Evolutionary conservation across 2,329 filamentous ascomycete species (phyloP).

Genomic region (Neofusicoccum sp.): DNA sequence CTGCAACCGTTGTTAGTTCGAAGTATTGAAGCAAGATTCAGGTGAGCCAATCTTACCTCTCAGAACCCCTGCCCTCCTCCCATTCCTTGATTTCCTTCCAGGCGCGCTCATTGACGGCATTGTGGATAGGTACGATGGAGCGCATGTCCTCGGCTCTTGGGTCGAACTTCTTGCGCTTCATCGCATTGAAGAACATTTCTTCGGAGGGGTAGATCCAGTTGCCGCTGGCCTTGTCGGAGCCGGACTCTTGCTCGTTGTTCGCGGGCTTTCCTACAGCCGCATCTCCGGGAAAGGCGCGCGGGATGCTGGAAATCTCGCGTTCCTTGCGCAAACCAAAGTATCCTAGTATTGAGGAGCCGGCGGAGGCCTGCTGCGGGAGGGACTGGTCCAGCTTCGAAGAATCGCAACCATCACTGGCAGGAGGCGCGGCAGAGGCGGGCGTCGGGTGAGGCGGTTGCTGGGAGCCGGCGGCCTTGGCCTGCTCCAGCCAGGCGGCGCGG

Average conservation of each 20-base stretch:
- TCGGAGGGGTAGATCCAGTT: conserved; percentile 99
- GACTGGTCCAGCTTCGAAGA: conserved; percentile 34
- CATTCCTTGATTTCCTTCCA: conserved; percentile 91
- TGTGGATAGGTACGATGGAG: conserved; percentile 94
- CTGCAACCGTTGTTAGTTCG: conserved; percentile 34
- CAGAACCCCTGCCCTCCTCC: conserved; percentile 68
- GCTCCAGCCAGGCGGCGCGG: conserved; percentile 81
- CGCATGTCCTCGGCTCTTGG: conserved; percentile 76
- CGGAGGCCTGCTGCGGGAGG: conserved; percentile 23
- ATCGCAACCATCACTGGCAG: conserved; percentile 37
- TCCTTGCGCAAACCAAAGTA: conserved; percentile 51
- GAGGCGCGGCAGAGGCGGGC: conserved; percentile 23
- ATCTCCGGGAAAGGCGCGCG: conserved; percentile 44
- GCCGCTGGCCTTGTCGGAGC: conserved; percentile 67
- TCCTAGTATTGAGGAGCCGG: conserved; percentile 22
- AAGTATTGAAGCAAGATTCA: neutral
- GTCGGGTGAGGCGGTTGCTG: conserved; percentile 33
- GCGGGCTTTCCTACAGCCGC: conserved; percentile 52
- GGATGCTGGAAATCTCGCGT: conserved; percentile 80
- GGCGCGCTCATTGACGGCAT: conserved; percentile 95
- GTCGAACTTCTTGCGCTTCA: conserved; percentile 85
- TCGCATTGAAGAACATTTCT: conserved; percentile 96
- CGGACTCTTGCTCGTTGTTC: conserved; percentile 73
- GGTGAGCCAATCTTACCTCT: conserved; percentile 50
- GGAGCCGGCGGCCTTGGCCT: conserved; percentile 56